Evolutionary conservation across 2,329 filamentous ascomycete species (phyloP).

Genomic region (Cadophora gregata): DNA sequence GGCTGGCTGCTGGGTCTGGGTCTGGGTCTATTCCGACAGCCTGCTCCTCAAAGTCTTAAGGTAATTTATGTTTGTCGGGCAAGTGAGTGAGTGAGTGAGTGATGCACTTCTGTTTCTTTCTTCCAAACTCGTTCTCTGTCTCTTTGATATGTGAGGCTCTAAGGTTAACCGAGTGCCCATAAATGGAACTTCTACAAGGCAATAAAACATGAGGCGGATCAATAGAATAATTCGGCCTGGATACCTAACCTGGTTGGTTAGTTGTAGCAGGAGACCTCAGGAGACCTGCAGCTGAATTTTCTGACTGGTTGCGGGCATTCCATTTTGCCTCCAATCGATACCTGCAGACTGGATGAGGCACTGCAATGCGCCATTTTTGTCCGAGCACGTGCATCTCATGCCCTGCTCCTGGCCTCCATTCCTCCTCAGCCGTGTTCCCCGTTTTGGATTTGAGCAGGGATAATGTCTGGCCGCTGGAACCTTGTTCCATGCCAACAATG

Average conservation of each 20-base stretch:
- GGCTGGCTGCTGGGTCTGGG: too few relatives aligned
- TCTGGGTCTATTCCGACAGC: not conserved
- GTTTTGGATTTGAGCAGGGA: constrained; percentile 1
- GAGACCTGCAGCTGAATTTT: not conserved
- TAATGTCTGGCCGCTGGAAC: not conserved
- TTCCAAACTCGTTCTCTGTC: not conserved
- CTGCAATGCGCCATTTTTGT: not conserved
- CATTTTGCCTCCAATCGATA: constrained; percentile 4
- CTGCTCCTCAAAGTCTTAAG: not conserved
- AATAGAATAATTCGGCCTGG: not conserved
- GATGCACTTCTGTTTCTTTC: not conserved
- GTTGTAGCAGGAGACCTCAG: not conserved
- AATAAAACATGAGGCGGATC: constrained; percentile 10
- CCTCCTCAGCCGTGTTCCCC: constrained; percentile 10
- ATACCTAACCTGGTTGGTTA: constrained; percentile 3
- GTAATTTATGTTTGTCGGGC: not conserved
- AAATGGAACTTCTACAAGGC: not conserved
- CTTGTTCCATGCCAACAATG: constrained; percentile 7
- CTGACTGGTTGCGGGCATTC: not conserved
- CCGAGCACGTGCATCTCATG: constrained; percentile 9
- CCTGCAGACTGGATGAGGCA: too few relatives aligned
- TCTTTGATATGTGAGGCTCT: constrained; percentile 4
- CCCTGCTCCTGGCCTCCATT: not conserved
- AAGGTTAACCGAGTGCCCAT: not conserved
- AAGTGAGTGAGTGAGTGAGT: too few relatives aligned